A percentile compares a stretch with the other conserved stretches of the same genome.
Conservation (phyloP, 768 basidiomycete species). For the Podaxis sp. region DNA sequence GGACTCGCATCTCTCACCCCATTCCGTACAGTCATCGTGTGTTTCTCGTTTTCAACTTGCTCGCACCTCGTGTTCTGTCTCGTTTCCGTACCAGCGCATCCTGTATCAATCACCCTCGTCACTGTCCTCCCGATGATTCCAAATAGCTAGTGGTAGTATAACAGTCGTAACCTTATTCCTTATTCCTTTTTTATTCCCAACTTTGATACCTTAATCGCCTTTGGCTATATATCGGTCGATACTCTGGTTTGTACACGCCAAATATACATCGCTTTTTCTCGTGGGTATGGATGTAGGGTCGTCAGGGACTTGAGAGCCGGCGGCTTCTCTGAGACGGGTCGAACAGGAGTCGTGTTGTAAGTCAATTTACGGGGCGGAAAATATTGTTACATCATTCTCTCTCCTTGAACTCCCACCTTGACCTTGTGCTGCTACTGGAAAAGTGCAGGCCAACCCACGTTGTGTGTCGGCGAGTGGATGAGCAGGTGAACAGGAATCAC, state of each 20-base stretch:
- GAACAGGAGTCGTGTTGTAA: neutral
- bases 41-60: neutral
- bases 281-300: neutral
- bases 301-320: neutral
- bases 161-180: conserved; percentile 4
- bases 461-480: neutral
- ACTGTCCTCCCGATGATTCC: neutral
- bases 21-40: neutral
- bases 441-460: neutral
- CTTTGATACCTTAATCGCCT: neutral
- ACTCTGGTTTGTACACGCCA: neutral
- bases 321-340: neutral
- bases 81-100: neutral
- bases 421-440: neutral
- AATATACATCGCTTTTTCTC: neutral
- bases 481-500: neutral
- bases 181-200: neutral
- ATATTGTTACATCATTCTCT: neutral
- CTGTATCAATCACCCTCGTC: conserved; percentile 1
- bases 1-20: neutral
- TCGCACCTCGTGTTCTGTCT: neutral
- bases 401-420: neutral
- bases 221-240: neutral
- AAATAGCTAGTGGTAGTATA: neutral
- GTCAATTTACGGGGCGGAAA: neutral